A percentile compares a stretch with the other conserved stretches of the same genome.
phyloP scores from a whole-genome alignment of 23 red algal genomes.

The Pyropia haitanensis region DNA sequence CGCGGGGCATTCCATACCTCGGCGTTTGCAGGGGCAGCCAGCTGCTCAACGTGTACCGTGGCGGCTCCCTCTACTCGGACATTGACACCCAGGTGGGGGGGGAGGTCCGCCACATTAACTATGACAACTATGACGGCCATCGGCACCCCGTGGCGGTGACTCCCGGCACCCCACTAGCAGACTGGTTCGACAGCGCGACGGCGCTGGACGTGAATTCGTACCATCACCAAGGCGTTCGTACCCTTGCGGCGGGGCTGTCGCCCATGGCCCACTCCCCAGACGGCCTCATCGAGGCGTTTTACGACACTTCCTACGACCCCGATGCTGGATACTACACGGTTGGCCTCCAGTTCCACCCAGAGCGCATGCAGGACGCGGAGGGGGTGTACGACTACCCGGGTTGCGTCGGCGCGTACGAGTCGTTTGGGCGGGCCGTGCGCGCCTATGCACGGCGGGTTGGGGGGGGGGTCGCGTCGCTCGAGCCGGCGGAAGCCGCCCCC shows the following conservation, averaged over 20 bases:
- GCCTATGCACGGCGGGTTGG: background rate
- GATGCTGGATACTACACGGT: conserved; percentile 51
- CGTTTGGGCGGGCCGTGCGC: conserved; percentile 35
- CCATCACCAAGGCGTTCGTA: conserved; percentile 82
- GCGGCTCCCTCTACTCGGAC: conserved; percentile 69
- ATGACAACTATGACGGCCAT: conserved; percentile 82
- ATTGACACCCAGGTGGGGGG: conserved; percentile 25
- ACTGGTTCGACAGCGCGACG: conserved; percentile 53
- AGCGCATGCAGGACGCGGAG: conserved; percentile 72
- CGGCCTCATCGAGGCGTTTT: conserved; percentile 85
- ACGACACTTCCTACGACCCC: conserved; percentile 52
- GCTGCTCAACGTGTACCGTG: conserved; percentile 72
- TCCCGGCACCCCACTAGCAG: conserved; percentile 44
- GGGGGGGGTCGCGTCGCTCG: too few relatives aligned
- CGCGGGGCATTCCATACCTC: conserved; percentile 66
- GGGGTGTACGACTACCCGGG: conserved; percentile 57
- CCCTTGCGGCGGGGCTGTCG: conserved; percentile 43
- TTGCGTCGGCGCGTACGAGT: conserved; percentile 39
- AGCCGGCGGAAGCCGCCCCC: too few relatives aligned
- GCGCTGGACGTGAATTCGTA: conserved; percentile 76
- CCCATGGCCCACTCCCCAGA: conserved; percentile 80
- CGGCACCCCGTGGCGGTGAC: conserved; percentile 42
- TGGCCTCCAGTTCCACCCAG: conserved; percentile 97
- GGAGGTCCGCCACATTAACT: conserved; percentile 69
- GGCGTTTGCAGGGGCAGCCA: conserved; percentile 88